Evolutionary conservation across 768 basidiomycete genomes (phyloP).

Genomic region (Collybiopsis luxurians): DNA sequence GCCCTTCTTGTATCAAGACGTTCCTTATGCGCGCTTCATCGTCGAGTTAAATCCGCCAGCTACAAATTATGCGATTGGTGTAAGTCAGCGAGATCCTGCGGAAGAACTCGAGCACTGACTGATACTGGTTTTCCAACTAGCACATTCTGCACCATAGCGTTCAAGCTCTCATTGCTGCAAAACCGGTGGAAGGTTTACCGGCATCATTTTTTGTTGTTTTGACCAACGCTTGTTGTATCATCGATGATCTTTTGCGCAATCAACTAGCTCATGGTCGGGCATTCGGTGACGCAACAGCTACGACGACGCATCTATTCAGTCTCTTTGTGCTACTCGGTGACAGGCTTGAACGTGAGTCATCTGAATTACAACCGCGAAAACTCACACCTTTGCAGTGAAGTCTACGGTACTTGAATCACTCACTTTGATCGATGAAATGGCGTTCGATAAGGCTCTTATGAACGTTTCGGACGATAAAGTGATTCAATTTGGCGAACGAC

Average conservation of each 20-base stretch:
- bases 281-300: neutral
- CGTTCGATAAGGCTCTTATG: constrained; percentile 7
- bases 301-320: neutral
- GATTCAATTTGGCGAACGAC: constrained; percentile 22
- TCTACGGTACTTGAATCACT: constrained; percentile 30
- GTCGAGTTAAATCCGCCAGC: constrained; percentile 9
- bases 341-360: neutral
- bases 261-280: neutral
- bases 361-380: too few species aligned
- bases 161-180: constrained; percentile 4
- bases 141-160: constrained; percentile 24
- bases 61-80: constrained; percentile 16
- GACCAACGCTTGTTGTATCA: constrained; percentile 21
- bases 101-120: neutral
- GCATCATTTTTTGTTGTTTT: constrained; percentile 20
- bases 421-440: constrained; percentile 17
- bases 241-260: constrained; percentile 22
- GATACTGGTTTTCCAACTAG: constrained; percentile 12
- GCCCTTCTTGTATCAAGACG: neutral
- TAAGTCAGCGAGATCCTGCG: too few species aligned
- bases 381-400: constrained; percentile 21
- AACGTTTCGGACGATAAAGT: constrained; percentile 18
- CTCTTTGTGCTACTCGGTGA: neutral
- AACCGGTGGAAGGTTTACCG: constrained; percentile 19
- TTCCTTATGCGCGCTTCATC: neutral